Evolutionary conservation across 495 filamentous ascomycete genomes (phyloP).

Genomic region (Letharia columbiana): DNA sequence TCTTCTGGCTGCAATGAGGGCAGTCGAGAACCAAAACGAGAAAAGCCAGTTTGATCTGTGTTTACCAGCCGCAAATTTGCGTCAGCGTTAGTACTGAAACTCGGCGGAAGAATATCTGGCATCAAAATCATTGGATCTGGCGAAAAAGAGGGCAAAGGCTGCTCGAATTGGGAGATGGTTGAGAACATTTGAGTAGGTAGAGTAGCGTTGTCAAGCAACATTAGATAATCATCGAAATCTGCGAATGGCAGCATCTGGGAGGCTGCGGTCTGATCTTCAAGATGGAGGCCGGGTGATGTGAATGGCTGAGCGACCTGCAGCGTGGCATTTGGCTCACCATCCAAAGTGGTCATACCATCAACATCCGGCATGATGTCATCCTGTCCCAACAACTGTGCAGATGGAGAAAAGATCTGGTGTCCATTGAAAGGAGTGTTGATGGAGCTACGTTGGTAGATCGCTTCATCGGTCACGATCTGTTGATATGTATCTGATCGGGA

Average conservation of each 20-base stretch:
- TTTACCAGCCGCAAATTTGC: background rate
- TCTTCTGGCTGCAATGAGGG: background rate
- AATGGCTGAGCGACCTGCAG: background rate
- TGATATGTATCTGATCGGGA: background rate
- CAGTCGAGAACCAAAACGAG: background rate
- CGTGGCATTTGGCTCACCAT: background rate
- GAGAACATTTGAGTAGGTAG: background rate
- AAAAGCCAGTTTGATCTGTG: background rate
- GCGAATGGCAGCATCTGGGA: background rate
- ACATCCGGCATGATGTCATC: background rate
- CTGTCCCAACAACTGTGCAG: background rate
- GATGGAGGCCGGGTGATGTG: background rate
- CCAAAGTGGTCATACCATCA: background rate
- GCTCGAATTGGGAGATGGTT: background rate
- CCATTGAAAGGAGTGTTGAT: background rate
- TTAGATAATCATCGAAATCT: background rate
- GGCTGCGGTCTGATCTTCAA: background rate
- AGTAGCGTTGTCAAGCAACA: background rate
- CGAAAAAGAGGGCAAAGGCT: constrained; percentile 1
- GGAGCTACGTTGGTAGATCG: background rate
- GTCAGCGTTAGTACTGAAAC: background rate
- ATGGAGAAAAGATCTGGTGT: background rate
- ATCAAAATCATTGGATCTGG: background rate
- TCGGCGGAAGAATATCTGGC: background rate
- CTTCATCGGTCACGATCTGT: background rate